Evolutionary conservation across 495 filamentous ascomycete genomes (phyloP), one percentile per base, ranked within the genome.

Genomic region (Apodospora peruviana): DNA sequence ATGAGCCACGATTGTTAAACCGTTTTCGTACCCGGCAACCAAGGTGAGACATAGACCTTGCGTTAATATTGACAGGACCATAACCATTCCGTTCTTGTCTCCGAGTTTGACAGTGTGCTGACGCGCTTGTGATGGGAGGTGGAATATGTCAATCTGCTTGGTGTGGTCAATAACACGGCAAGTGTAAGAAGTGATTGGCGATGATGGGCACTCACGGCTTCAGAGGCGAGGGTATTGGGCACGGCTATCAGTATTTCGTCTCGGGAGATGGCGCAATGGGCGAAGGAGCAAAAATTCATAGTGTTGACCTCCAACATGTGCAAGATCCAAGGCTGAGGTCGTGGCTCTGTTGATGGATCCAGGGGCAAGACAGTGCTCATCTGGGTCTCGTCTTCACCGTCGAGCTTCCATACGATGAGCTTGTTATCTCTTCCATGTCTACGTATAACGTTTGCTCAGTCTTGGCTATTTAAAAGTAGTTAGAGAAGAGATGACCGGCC

Each of bases 201-300:
- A 2, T 14, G 16, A 32, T 20, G 5, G 14, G 22, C 12, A 67
- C 73, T 58, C 67, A 86, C 81, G 17, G 83, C 84, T 43, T 89
- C 86, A 2, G 87, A 88, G 37, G 83, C 79, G 1, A 90, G 64
- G 2, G 84, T 83, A 50, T 89, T 87, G 0, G 89, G 89, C 11
- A 91, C 85, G 0, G 86, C 87, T 48, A 93, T 61, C 10, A 90
- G 67, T 12, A 83, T 54, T 43, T 73, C 74, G n/a, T n/a, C n/a
- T n/a, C n/a, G n/a, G 39, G 47, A 57, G 20, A 45, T 27, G 20
- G 44, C 27, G 52, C 80, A 86, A 48, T 81, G 79, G 3, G 86
- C 79, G 62, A 98, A 98, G 1, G 88, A 81, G 56, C 93, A 98
- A 61, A 97, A 98, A 65, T 96, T 98, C 64, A 97, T 77, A 14